Evolutionary conservation across 345 rosid genomes (phyloP), one percentile per base, ranked within the genome.

Genomic region (Gossypium stocksii): DNA sequence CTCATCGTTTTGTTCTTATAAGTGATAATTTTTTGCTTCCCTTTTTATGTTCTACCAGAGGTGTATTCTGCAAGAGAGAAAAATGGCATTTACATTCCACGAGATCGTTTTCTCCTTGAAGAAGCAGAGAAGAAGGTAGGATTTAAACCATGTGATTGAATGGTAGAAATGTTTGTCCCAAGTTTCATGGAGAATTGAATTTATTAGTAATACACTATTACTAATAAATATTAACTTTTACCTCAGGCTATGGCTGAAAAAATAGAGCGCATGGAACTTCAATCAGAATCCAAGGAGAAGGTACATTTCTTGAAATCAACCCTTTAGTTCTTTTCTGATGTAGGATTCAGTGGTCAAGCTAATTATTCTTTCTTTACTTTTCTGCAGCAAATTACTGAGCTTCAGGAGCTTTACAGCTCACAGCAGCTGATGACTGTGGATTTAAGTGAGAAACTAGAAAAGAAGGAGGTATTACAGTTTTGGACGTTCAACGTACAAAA

Each of bases 31-130:
- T 49, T 25, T 77, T 6, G 29, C 61, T 48, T 56, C 15, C 45
- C 45, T 64, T 25, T 78, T 71, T 44, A 75, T 63, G 44, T 45
- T 9, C 60, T 60, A 75, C 65, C 78, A 95, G 98, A 95, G 96
- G 99, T 93, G 66, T 95, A 89, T 81, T 97, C 98, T 72, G 89
- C 98, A 68, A 93, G 98, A 83, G 99, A 95, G 85, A 95, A 93
- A 79, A 95, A 95, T 82, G 99, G 99, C 68, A 91, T 95, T 60
- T 95, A 93, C 76, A 93, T 95, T 77, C 98, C 99, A 58, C 83
- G 92, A 73, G 97, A 95, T 79, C 91, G 98, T 69, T 95, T 88
- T 77, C 92, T 88, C 77, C 91, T 86, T 74, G 99, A 95, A 80
- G 98, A 93, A 86, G 94, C 95, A 22, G 97, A 95, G 85, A 95